Percentiles rank a stretch among this genome's conserved stretches.
phyloP scores from a whole-genome alignment of 1,284 basidiomycete species.

The Ustilago lituana region DNA sequence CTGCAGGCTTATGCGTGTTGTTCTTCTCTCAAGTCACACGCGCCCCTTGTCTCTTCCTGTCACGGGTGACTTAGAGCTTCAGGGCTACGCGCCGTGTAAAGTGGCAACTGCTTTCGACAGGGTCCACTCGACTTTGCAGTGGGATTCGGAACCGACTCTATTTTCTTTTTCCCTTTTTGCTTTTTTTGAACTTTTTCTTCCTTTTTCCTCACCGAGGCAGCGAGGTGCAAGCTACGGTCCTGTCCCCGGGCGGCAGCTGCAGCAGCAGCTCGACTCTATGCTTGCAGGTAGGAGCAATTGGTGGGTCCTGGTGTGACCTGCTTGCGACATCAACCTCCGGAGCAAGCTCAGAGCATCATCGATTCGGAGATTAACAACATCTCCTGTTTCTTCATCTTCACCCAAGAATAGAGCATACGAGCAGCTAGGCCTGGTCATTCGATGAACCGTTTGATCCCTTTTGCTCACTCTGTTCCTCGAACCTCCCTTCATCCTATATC shows the following conservation, averaged over 20 bases:
- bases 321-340: too few species aligned
- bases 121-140: not conserved
- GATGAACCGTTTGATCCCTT: slow-evolving; percentile 8
- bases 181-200: too few species aligned
- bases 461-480: slow-evolving; percentile 1
- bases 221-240: not conserved
- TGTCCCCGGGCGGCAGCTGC: not conserved
- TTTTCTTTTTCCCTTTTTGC: too few species aligned
- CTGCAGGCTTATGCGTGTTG: slow-evolving; percentile 12
- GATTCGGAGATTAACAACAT: not conserved
- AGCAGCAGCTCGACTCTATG: too few species aligned
- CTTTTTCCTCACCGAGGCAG: too few species aligned
- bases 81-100: not conserved
- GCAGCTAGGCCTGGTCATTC: not conserved
- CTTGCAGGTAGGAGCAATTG: too few species aligned
- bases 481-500: not conserved
- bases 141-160: too few species aligned
- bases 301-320: too few species aligned
- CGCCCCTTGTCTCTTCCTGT: not conserved
- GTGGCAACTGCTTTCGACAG: not conserved
- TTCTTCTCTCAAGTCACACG: slow-evolving; percentile 1
- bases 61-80: too few species aligned
- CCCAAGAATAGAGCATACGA: not conserved
- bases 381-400: not conserved
- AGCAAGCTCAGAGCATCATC: too few species aligned